Evolutionary conservation across 164 flowering plant species (phyloP), one percentile per base, ranked within the genome.

Genomic region (Umbellularia californica): DNA sequence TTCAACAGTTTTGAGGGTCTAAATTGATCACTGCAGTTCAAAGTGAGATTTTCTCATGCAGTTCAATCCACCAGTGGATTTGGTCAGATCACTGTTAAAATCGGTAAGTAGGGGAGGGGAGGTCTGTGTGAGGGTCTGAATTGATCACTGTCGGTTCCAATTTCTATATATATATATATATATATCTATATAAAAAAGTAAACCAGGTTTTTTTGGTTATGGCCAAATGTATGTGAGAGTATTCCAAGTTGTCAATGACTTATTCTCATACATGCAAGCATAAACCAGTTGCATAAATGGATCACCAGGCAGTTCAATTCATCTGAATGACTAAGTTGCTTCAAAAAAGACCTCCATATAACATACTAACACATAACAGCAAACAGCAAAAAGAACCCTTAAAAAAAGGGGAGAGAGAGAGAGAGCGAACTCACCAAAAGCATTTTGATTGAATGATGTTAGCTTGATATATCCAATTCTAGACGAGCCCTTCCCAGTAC

Each of bases 391-490:
- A 20, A 28, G 20, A 30, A 77, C 35, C 35, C 35, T 33, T 3
- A 25, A 33, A 33, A 33, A 33, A 33, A 33, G 35, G 35, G 3
- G 35, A 3, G 35, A 33, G 35, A 33, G 35, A 33, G 35, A 33
- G 35, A 33, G 35, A 3, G 35, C 2, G 35, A 33, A 5, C 87
- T 78, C 79, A 89, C 93, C 84, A 35, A 97, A 90, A 81, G 99
- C 92, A 84, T 92, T 92, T 85, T 88, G 94, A 77, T 87, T 93
- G 85, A 95, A 93, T 74, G 98, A 73, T 72, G 97, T 82, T 69
- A 95, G 79, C 81, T 93, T 95, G 83, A 95, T 95, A 78, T 95
- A 95, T 69, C 99, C 99, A 81, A 95, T 85, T 77, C 80, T 86
- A 2, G 90, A 86, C 25, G 84, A 79, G 74, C 86, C 92, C 60